Evolutionary conservation across 345 rosid genomes (phyloP), one percentile per base, ranked within the genome.

Genomic region (Physaria fendleri): DNA sequence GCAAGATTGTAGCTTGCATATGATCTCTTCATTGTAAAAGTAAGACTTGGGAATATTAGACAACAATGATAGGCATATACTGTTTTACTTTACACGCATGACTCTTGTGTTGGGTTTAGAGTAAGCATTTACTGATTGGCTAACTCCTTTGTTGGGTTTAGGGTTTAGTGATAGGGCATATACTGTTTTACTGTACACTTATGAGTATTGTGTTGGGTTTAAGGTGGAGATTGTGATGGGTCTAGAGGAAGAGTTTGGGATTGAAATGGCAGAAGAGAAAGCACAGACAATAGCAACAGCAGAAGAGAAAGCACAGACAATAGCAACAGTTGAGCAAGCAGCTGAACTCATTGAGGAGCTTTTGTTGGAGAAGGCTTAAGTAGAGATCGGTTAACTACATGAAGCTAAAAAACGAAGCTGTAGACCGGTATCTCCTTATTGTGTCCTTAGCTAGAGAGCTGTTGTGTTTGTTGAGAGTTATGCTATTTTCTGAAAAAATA

Each of bases 201-300:
- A n/a, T n/a, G n/a, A n/a, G n/a, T n/a, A n/a, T n/a, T n/a, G n/a
- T 20, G 35, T 13, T 38, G 9, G 6, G 8, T 47, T 35, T 37
- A 64, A 85, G 90, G 96, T 82, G 10, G 91, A 85, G 87, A 80
- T 83, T 41, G 87, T 82, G 55, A 89, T 83, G 88, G 83, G 81
- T 23, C 78, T 85, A 1, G 91, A 80, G 77, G 91, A 82, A 73
- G 87, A 69, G 41, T 83, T 85, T 18, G 96, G 81, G 13, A 83
- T 88, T 23, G 77, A 79, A 12, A 84, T 82, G 69, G 81, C 60
- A n/a, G 97, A 84, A 61, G 89, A 85, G 51, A 80, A 74, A 37
- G 91, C 96, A 7, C 85, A 85, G 76, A 29, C 56, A 2, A 80
- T 85, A n/a, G n/a, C 12, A 9, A 69, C 1, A n/a, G n/a, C n/a